phyloP scores from a whole-genome alignment of 371 early-diverging fungal genomes.

The Vairimorpha apis region DNA sequence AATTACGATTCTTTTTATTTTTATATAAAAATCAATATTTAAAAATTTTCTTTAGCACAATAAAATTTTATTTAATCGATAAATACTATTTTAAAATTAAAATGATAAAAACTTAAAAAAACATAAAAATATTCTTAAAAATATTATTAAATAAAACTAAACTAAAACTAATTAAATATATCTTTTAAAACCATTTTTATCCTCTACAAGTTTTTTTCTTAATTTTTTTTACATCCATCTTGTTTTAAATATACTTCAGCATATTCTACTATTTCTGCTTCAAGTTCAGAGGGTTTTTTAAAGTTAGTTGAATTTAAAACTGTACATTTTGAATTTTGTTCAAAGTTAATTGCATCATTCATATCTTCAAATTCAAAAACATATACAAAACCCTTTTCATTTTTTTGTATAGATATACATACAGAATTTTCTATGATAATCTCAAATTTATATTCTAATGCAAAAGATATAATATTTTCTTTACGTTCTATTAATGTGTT shows the following conservation, averaged over 20 bases:
- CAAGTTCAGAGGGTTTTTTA: conserved; percentile 11
- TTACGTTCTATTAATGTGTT: conserved; percentile 31
- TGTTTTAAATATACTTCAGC: conserved; percentile 3
- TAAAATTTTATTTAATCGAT: too few species aligned
- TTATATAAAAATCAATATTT: too few species aligned
- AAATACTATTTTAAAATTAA: too few species aligned
- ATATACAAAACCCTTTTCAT: conserved; percentile 15
- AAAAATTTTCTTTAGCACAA: too few species aligned
- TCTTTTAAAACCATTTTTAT: conserved; percentile 43
- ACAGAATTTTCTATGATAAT: conserved; percentile 16
- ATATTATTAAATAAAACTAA: too few species aligned
- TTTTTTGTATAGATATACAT: conserved; percentile 5
- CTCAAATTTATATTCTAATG: conserved; percentile 14
- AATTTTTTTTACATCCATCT: conserved; percentile 4
- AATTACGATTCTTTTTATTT: too few species aligned
- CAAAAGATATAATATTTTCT: conserved; percentile 32
- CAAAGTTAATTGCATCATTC: conserved; percentile 33
- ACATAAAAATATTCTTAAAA: too few species aligned
- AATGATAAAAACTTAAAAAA: too few species aligned
- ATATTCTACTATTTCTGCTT: conserved; percentile 35
- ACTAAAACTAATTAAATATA: conserved; percentile 21
- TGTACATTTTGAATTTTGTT: neutral
- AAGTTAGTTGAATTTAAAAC: neutral
- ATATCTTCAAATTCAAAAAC: conserved; percentile 42
- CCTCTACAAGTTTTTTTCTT: conserved; percentile 32